Base-by-base conservation (phyloP, 306 rosid species). In the Corylus heterophylla region DNA sequence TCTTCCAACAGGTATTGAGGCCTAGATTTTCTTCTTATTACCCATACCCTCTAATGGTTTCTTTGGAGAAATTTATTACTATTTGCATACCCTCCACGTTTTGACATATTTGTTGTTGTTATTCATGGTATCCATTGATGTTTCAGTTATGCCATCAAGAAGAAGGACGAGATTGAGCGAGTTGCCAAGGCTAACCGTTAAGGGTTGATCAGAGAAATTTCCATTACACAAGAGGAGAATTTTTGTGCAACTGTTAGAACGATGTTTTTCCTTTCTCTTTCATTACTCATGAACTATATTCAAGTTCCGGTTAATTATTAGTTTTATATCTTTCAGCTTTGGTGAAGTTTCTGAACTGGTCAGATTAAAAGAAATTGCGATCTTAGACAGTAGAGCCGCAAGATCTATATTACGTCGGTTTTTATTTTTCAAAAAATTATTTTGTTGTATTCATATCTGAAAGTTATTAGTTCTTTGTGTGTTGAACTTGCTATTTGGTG, bases 161-260 rank as follows among this genome's bases (percentile, higher is more conserved):
- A 85, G 86, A 88, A 85, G 78, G 88, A 87, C 54, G 90, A 87
- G 80, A 83, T 85, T 5, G 90, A 87, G 82, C 83, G 90, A 56
- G 91, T 83, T 69, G 87, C 89, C 71, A 85, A 88, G 87, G 91
- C 91, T 47, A 88, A 88, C 75, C 91, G 89, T 76, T 88, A 74
- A 88, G 74, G 55, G 25, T 55, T 14, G 71, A 6, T 35, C 44
- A 20, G 16, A 31, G 16, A 25, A 54, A 42, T 1, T 52, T 12
- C 47, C 51, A 74, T 37, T 47, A 72, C 80, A 7, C n/a, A 12
- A 5, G 84, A 74, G 29, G 70, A 37, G 75, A 70, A n/a, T 77
- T 83, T 70, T 69, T 47, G 8, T 39, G 51, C 42, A 22, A 67
- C 2, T 35, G 2, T 16, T 14, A 14, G 70, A 64, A 64, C 70